Evolutionary conservation across 176 grass and related monocot genomes (phyloP).

Genomic region (Saccharum spontaneum): DNA sequence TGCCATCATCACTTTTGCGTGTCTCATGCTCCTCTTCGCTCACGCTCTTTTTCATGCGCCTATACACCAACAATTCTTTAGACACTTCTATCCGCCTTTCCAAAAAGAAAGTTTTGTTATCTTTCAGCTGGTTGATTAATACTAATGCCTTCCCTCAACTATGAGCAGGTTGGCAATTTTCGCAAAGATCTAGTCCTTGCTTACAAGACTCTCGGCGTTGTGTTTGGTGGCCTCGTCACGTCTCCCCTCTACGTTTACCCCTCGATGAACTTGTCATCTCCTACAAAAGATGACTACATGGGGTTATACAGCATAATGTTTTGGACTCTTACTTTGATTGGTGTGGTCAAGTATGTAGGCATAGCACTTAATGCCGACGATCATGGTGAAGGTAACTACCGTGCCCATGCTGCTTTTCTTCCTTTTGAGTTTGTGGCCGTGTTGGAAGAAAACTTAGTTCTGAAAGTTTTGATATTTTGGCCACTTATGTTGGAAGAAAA

Average conservation of each 20-base stretch:
- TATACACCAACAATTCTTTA: no score
- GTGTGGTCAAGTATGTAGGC: constrained; percentile 78
- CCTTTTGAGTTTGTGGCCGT: not conserved
- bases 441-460: not conserved
- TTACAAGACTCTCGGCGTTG: constrained; percentile 82
- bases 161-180: constrained; percentile 29
- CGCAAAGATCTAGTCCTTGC: constrained; percentile 53
- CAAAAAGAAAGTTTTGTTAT: not conserved
- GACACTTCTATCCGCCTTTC: no score
- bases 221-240: constrained; percentile 83
- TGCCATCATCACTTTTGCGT: no score
- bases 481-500: no score
- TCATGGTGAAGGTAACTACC: constrained; percentile 73
- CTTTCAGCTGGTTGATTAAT: constrained; percentile 13
- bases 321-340: constrained; percentile 86
- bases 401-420: not conserved
- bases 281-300: constrained; percentile 67
- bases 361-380: constrained; percentile 85
- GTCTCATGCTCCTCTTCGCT: no score
- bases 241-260: constrained; percentile 91
- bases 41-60: no score
- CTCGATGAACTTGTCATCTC: constrained; percentile 78
- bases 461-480: not conserved
- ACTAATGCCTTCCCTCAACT: constrained; percentile 13
- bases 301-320: constrained; percentile 90